phyloP scores from a whole-genome alignment of 768 basidiomycete species.

The Pleurotus djamor region DNA sequence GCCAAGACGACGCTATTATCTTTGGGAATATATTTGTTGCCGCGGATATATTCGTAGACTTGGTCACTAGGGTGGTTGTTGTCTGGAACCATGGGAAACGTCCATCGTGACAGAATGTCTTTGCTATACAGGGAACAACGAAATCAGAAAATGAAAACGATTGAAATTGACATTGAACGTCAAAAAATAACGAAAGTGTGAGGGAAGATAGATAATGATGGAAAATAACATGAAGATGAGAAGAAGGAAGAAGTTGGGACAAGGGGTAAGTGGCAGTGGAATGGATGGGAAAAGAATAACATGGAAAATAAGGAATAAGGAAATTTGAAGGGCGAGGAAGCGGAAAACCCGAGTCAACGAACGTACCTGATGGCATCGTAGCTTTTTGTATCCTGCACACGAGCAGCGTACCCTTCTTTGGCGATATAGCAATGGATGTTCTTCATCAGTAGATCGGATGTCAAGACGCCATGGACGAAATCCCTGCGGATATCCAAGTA shows the following conservation, averaged over 20 bases:
- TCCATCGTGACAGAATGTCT: conserved; percentile 91
- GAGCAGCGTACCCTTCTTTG: conserved; percentile 87
- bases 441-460: conserved; percentile 92
- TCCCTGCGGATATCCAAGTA: conserved; percentile 89
- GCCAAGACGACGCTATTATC: conserved; percentile 77
- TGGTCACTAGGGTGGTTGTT: conserved; percentile 85
- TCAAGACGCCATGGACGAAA: conserved; percentile 93
- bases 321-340: not conserved
- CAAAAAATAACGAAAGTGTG: not conserved
- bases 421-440: conserved; percentile 90
- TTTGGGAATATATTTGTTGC: conserved; percentile 86
- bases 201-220: not conserved
- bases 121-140: conserved; percentile 49
- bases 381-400: conserved; percentile 89
- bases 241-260: not conserved
- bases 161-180: not conserved
- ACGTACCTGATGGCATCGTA: conserved; percentile 85
- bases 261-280: not conserved
- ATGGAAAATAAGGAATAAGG: not conserved
- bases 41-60: conserved; percentile 81
- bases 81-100: conserved; percentile 94
- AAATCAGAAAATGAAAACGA: not conserved
- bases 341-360: not conserved
- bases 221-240: not conserved
- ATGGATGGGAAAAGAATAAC: conserved; percentile 4